Evolutionary conservation across 108 stramenopile species (phyloP).

Genomic region (Cafeteria roenbergensis): DNA sequence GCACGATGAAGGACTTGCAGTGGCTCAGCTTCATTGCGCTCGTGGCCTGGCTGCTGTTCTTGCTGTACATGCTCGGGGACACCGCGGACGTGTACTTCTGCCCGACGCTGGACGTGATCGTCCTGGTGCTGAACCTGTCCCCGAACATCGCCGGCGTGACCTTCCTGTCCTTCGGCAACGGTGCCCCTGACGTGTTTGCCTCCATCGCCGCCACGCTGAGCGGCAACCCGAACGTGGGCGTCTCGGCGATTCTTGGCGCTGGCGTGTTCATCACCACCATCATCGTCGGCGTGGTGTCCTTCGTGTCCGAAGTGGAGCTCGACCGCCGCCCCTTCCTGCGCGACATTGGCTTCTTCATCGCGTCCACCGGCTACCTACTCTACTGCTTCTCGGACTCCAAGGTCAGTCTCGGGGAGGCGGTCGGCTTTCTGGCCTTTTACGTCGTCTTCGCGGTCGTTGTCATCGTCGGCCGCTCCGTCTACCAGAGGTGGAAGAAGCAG

Average conservation of each 20-base stretch:
- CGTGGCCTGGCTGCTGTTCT: slow-evolving; percentile 28
- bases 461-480: neutral
- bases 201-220: slow-evolving; percentile 62
- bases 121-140: slow-evolving; percentile 59
- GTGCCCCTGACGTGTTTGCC: slow-evolving; percentile 81
- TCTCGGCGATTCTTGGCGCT: slow-evolving; percentile 83
- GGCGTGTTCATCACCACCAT: slow-evolving; percentile 73
- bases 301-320: neutral
- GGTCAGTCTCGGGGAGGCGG: slow-evolving; percentile 14
- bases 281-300: slow-evolving; percentile 56
- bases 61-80: slow-evolving; percentile 70
- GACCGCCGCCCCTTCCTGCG: slow-evolving; percentile 19
- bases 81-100: slow-evolving; percentile 90
- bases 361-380: slow-evolving; percentile 9
- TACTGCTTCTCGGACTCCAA: neutral
- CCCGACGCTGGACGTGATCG: slow-evolving; percentile 75
- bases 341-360: slow-evolving; percentile 18
- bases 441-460: slow-evolving; percentile 16
- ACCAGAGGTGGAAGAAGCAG: neutral
- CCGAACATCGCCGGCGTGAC: slow-evolving; percentile 90
- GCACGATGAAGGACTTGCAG: neutral
- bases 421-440: slow-evolving; percentile 14
- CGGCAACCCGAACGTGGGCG: slow-evolving; percentile 45
- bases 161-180: slow-evolving; percentile 85
- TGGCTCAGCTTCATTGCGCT: neutral